Conservation (phyloP, 345 rosid genomes). For the Viola odorata region DNA sequence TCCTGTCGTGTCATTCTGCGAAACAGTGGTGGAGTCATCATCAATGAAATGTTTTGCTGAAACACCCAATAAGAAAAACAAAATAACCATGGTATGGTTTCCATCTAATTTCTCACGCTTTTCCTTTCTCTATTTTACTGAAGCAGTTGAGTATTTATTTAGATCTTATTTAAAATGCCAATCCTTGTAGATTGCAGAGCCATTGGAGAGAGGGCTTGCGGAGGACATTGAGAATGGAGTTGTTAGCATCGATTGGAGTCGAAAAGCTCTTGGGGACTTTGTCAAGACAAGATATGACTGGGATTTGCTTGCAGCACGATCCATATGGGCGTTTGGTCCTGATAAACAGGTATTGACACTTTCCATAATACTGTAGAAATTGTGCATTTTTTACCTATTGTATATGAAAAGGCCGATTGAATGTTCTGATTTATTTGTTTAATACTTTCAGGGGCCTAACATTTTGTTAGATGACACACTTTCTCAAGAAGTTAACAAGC, state of each 20-base stretch:
- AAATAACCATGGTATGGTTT: conserved; percentile 76
- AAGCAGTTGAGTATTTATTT: neutral
- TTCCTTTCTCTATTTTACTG: neutral
- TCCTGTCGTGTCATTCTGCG: conserved; percentile 97
- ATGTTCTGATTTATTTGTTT: conserved; percentile 2
- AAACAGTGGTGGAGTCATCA: conserved; percentile 96
- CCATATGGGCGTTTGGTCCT: conserved; percentile 99
- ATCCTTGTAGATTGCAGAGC: conserved; percentile 82
- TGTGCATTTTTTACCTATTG: neutral
- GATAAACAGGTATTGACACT: conserved; percentile 69
- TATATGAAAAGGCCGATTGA: neutral
- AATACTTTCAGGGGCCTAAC: conserved; percentile 69
- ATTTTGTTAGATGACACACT: conserved; percentile 90
- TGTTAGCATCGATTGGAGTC: conserved; percentile 86
- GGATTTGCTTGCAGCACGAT: conserved; percentile 96
- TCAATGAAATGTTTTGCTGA: conserved; percentile 99
- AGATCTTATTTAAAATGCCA: conserved; percentile 1
- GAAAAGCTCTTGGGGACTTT: conserved; percentile 87
- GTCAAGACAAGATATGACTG: conserved; percentile 89
- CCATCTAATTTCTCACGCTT: neutral
- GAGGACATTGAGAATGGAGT: conserved; percentile 87
- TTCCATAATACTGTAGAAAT: neutral
- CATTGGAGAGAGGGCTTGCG: conserved; percentile 92
- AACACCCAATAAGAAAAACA: conserved; percentile 96
- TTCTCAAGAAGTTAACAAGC: conserved; percentile 91